These are phyloP conservation scores for Exsudoporus frostii DNA, from an alignment of 768 basidiomycete species.

Conservation along the genomic window DNA sequence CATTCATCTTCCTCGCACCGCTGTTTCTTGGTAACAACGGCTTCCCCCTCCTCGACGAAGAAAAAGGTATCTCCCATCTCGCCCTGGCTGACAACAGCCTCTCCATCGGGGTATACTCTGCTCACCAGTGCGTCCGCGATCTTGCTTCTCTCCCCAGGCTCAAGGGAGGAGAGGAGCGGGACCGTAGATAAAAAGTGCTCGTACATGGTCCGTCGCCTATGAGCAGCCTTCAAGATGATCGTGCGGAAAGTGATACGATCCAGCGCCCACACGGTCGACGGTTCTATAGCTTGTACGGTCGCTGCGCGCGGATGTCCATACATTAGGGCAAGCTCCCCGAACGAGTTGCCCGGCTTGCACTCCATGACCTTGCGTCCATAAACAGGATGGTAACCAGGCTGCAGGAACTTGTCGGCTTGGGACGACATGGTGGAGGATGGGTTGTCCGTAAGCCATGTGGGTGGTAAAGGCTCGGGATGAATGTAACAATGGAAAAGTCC, in stretches of 20 bases:
- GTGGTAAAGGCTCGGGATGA: constrained; percentile 61
- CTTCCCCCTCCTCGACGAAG: constrained; percentile 94
- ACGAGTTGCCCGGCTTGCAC: constrained; percentile 80
- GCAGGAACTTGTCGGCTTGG: constrained; percentile 53
- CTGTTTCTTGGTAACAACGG: constrained; percentile 77
- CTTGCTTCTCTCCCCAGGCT: constrained; percentile 89
- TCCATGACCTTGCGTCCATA: constrained; percentile 83
- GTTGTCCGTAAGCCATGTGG: constrained; percentile 50
- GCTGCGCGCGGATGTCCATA: constrained; percentile 96
- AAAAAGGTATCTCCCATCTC: constrained; percentile 98
- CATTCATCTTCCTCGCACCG: constrained; percentile 53
- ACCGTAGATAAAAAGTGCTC: constrained; percentile 94
- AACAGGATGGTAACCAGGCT: constrained; percentile 62
- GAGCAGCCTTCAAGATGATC: constrained; percentile 91
- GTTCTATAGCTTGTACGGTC: constrained; percentile 81
- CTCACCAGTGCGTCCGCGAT: constrained; percentile 94
- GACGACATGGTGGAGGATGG: constrained; percentile 36
- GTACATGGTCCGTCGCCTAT: constrained; percentile 91
- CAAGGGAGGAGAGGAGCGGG: constrained; percentile 79
- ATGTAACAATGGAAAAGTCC: constrained; percentile 85
- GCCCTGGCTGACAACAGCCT: constrained; percentile 86
- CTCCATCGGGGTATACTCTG: constrained; percentile 74
- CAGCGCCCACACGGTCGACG: constrained; percentile 87
- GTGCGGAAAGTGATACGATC: constrained; percentile 98
- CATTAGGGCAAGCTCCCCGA: constrained; percentile 97